Evolutionary conservation across 1,284 basidiomycete genomes (phyloP), one percentile per base, ranked within the genome.

Genomic region (Melampsora larici-populina): DNA sequence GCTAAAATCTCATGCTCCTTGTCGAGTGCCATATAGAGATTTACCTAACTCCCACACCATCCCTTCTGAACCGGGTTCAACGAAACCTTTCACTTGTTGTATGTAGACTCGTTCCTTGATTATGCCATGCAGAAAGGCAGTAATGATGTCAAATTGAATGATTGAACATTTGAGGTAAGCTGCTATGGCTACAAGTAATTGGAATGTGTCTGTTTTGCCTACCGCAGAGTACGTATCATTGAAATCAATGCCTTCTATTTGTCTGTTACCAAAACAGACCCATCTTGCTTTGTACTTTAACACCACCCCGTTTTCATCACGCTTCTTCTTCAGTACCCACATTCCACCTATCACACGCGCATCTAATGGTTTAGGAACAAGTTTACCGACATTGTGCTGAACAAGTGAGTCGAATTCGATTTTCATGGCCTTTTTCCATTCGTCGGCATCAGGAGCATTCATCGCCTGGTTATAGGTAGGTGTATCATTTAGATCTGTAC

Each of bases 1-100:
- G 17, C 33, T 69, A 11, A 11, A 69, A 18, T 69, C 26, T 51
- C 29, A 21, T n/a, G 67, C 17, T 24, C 26, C 67, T 69, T 69
- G 11, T 51, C 29, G 43, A 24, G 67, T 69, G 36, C 67, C 46
- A 24, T 69, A 69, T 26, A 69, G 67, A 21, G 67, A 69, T 24
- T 69, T 69, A 24, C 48, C 48, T 7, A 69, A 29, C 24, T 48
- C 48, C 67, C 67, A 69, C 8, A 46, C 67, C 36, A 7, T 13
- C 15, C 48, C 26, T 49, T 69, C 43, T 40, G 13, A 11, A 33
- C 64, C 64, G 8, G 33, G 15, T 62, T n/a, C 64, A 31, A 31
- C 24, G 29, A 33, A 66, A 17, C 33, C 33, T 31, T 31, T 40
- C 11, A 66, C 64, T 36, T 66, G 64, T 11, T 11, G 13, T 31